Evolutionary conservation across 2,329 filamentous ascomycete species (phyloP), one percentile per base, ranked within the genome.

Genomic region (Fusarium nurragi): DNA sequence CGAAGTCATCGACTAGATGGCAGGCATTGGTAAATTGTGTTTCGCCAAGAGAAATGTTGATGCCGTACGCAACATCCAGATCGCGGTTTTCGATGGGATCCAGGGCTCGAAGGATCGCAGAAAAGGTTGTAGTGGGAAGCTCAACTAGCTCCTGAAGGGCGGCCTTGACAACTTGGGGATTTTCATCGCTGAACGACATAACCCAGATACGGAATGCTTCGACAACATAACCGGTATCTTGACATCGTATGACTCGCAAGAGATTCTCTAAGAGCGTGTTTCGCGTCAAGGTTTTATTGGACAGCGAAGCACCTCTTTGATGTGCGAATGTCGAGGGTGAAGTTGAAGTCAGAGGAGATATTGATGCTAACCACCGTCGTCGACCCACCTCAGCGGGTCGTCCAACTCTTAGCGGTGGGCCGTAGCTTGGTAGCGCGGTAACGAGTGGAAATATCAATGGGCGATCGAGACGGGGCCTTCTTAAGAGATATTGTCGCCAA

Each of bases 21-120:
- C 73, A 70, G 36, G 80, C 64, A 25, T 78, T 73, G 1, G 79
- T 79, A 50, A 76, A 74, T 26, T 79, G 73, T 8, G 74, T 77
- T 70, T 78, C 83, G 66, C 74, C 81, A 14, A 68, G 54, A 5
- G 75, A 66, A 48, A 85, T 74, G 16, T 71, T 63, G 18, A 81
- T 60, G 16, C 79, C 77, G 32, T 81, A 71, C 12, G 77, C 76
- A 5, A 80, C 73, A 71, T 89, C 88, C 19, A 86, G 72, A 13
- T 82, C 75, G 19, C 76, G 72, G 18, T 87, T 75, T 21, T 75
- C 70, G 6, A 84, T 69, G 0, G 90, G 89, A 55, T 91, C 87
- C 10, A 93, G 75, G 6, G 82, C 80, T 30, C 83, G 82, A 26
- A 94, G 74, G 11, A 90, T 83, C 63, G 90, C 87, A 2, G 87